Evolutionary conservation across 1,284 basidiomycete genomes (phyloP).

Genomic region (Cryptococcus floricola): DNA sequence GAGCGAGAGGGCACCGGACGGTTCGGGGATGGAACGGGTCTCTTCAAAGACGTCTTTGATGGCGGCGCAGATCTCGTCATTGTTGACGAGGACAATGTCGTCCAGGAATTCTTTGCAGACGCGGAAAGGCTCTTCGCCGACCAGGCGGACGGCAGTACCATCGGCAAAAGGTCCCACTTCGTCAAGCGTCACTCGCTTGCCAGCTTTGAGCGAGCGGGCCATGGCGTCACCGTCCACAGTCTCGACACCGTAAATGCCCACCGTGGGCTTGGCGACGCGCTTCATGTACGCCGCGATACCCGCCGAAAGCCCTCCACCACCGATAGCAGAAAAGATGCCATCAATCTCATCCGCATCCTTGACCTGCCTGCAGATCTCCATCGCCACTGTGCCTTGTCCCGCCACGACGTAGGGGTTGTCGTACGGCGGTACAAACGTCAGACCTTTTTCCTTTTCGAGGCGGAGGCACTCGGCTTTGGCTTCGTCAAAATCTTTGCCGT

Average conservation of each 20-base stretch:
- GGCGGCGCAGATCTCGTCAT: constrained; percentile 96
- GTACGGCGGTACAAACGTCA: constrained; percentile 93
- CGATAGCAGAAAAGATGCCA: constrained; percentile 82
- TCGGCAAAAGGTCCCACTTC: constrained; percentile 97
- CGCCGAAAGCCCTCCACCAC: constrained; percentile 86
- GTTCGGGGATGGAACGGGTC: constrained; percentile 90
- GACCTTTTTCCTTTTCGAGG: constrained; percentile 68
- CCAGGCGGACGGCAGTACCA: constrained; percentile 97
- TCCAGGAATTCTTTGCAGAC: constrained; percentile 85
- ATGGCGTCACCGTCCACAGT: constrained; percentile 94
- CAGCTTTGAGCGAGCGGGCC: constrained; percentile 69
- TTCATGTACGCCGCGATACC: constrained; percentile 93
- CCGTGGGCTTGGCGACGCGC: constrained; percentile 79
- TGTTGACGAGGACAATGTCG: constrained; percentile 77
- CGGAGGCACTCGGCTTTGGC: constrained; percentile 92
- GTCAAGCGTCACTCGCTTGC: constrained; percentile 72
- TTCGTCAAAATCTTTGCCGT: constrained; percentile 92
- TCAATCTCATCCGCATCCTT: constrained; percentile 71
- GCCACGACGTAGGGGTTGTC: constrained; percentile 97
- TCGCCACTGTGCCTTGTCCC: constrained; percentile 90
- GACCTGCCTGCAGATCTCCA: constrained; percentile 88
- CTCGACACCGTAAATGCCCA: constrained; percentile 87
- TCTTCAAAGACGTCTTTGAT: constrained; percentile 99
- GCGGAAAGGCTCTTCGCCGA: constrained; percentile 92
- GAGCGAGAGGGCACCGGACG: constrained; percentile 89